Evolutionary conservation across 371 early-diverging fungal species (phyloP), one percentile per base, ranked within the genome.

Genomic region (Mucor circinelloides): DNA sequence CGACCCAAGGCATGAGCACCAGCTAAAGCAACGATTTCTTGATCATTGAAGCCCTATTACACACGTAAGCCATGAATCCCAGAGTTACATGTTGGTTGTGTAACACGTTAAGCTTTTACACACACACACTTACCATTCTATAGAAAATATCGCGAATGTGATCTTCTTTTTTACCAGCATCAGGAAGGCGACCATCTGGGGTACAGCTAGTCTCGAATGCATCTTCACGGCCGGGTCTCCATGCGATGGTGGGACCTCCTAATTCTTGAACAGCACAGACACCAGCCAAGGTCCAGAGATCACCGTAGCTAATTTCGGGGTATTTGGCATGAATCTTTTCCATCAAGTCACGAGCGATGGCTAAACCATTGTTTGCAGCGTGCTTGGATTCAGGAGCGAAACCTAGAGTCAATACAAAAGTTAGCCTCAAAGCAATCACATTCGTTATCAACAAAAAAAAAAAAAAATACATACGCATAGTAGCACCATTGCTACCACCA

Each of bases 201-300:
- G 95, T 88, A 76, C 85, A 87, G 15, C 44, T 57, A 19, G 72
- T 73, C 23, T 79, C 69, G 31, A 77, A 32, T 46, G 73, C 70
- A 80, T 95, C 94, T 63, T 72, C 63, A 68, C 98, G 93, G 44
- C 98, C 98, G 21, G 97, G 85, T 66, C 95, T 83, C 94, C 94
- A 97, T 67, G 89, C 87, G 70, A 97, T 84, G 36, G 79, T 89
- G 38, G 95, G 96, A 6, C 96, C 96, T 46, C 95, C 94, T 84
- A 93, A 80, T 77, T 94, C 96, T 82, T 96, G 93, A 65, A 97
- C 84, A 44, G 95, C 96, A 60, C 81, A 88, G 21, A 95, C 95
- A 76, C 96, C 97, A 52, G 93, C 96, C 68, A 97, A 85, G 40
- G 95, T 92, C 94, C 96, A 98, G 72, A 97, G 86, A 79, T 98